Evolutionary conservation across 768 basidiomycete genomes (phyloP).

Genomic region (Amanita thiersii): DNA sequence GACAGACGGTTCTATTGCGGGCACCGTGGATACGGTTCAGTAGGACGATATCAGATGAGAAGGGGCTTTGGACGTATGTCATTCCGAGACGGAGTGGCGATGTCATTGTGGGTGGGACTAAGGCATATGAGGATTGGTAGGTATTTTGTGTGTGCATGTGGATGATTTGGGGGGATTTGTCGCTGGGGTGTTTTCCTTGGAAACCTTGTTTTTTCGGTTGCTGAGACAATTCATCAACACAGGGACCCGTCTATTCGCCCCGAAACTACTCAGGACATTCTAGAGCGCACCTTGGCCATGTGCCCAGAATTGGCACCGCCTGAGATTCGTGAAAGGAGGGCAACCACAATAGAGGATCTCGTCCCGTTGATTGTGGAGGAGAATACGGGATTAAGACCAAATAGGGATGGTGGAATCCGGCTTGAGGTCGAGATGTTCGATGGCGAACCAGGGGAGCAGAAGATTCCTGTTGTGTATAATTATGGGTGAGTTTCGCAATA

Average conservation of each 20-base stretch:
- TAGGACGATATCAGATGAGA: constrained; percentile 27
- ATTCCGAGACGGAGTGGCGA: constrained; percentile 47
- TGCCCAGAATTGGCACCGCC: constrained; percentile 44
- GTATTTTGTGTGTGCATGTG: constrained; percentile 4
- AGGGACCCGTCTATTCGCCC: constrained; percentile 52
- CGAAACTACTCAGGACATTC: constrained; percentile 47
- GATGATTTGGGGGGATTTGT: neutral
- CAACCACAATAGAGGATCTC: constrained; percentile 40
- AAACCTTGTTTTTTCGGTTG: no score
- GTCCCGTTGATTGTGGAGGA: constrained; percentile 37
- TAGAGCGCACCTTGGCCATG: constrained; percentile 34
- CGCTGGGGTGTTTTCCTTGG: neutral
- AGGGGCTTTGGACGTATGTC: constrained; percentile 41
- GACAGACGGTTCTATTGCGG: constrained; percentile 66
- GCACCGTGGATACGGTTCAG: constrained; percentile 55
- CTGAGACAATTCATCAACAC: neutral
- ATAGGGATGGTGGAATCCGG: constrained; percentile 48
- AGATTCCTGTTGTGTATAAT: constrained; percentile 49
- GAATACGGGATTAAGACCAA: constrained; percentile 45
- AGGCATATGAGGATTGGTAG: constrained; percentile 47
- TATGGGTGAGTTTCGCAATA: constrained; percentile 43
- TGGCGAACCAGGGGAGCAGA: constrained; percentile 12
- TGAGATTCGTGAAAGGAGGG: constrained; percentile 26
- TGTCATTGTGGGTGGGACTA: constrained; percentile 50
- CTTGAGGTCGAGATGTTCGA: constrained; percentile 38